Percentiles rank a stretch among this genome's conserved stretches.
Evolutionary conservation across 176 grass and related monocot species (phyloP).

Genomic region (Coix lacrymajobi): DNA sequence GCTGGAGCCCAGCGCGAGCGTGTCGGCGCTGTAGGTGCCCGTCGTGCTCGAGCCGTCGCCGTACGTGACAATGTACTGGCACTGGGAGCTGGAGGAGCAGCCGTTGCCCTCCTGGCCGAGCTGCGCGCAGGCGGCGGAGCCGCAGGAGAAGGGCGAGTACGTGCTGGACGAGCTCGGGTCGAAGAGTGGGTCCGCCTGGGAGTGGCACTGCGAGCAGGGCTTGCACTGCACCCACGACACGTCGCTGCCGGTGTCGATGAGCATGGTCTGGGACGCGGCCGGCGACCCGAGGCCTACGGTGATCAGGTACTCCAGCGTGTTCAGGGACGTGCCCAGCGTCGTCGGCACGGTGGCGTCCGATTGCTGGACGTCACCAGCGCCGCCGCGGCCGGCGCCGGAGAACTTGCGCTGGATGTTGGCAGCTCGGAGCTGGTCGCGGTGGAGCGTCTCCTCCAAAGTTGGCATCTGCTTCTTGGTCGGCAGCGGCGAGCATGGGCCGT

Average conservation of each 20-base stretch:
- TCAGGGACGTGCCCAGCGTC: constrained; percentile 17
- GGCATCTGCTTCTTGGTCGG: background rate
- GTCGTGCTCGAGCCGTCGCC: constrained; percentile 55
- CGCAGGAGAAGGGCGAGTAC: constrained; percentile 56
- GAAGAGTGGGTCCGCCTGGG: constrained; percentile 44
- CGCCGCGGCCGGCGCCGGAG: background rate
- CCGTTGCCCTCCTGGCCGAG: constrained; percentile 14
- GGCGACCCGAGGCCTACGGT: constrained; percentile 46
- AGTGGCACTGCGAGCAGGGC: constrained; percentile 45
- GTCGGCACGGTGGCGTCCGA: constrained; percentile 27
- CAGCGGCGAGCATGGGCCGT: constrained; percentile 58
- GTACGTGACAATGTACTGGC: constrained; percentile 61
- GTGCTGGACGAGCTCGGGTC: constrained; percentile 49
- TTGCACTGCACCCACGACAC: constrained; percentile 84
- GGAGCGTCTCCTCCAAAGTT: constrained; percentile 38
- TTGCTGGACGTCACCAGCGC: background rate
- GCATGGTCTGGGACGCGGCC: constrained; percentile 23
- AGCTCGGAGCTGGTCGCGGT: constrained; percentile 42
- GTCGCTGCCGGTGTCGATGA: constrained; percentile 79
- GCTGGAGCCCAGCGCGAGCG: constrained; percentile 24
- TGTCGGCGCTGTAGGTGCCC: constrained; percentile 52
- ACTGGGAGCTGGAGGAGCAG: constrained; percentile 38
- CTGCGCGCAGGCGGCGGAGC: constrained; percentile 13
- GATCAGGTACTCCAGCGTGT: constrained; percentile 59
- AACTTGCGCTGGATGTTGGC: constrained; percentile 29